Conservation (phyloP, 257 asterid genomes). For the Asclepias syriaca region DNA sequence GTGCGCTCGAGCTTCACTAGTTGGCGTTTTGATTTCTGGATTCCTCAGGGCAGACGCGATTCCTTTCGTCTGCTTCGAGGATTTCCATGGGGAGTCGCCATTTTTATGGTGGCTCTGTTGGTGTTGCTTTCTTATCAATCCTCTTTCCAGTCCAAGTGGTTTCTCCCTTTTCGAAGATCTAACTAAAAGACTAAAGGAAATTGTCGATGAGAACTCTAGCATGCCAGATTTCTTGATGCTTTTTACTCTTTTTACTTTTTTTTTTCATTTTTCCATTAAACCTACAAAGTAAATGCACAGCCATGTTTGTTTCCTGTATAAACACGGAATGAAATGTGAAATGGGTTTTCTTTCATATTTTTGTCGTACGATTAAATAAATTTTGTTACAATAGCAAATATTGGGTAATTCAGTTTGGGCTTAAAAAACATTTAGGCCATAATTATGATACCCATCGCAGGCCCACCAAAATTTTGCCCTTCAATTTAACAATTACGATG, state of each 20-base stretch:
- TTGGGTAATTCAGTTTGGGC: too few species aligned
- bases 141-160: conserved; percentile 51
- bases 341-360: too few species aligned
- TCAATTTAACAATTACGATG: too few species aligned
- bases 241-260: neutral
- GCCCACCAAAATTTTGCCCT: too few species aligned
- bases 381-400: too few species aligned
- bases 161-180: conserved; percentile 24
- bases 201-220: neutral
- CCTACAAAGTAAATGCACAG: neutral
- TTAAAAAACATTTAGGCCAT: too few species aligned
- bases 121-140: conserved; percentile 60
- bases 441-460: too few species aligned
- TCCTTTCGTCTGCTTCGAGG: conserved; percentile 22
- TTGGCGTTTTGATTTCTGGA: conserved; percentile 29
- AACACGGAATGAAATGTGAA: too few species aligned
- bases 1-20: conserved; percentile 28
- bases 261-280: neutral
- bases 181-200: conserved; percentile 18
- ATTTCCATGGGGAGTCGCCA: conserved; percentile 59
- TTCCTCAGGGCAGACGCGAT: conserved; percentile 13
- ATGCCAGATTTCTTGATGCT: neutral
- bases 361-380: too few species aligned
- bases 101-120: conserved; percentile 39
- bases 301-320: too few species aligned